Base-by-base conservation (phyloP, 208 protist species). In the Leishmania gerbilli region DNA sequence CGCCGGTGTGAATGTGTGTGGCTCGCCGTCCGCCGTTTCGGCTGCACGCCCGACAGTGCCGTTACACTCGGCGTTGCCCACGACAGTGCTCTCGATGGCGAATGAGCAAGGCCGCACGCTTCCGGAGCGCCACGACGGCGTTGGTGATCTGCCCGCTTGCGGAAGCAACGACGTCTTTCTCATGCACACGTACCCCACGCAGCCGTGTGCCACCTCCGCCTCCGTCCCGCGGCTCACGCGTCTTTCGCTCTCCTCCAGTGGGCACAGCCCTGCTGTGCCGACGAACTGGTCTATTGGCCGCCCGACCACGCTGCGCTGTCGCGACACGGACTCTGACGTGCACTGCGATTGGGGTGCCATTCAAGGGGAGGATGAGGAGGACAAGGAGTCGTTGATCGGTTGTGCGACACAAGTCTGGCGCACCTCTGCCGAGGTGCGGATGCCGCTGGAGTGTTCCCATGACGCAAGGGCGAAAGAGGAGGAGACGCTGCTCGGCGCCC, bases 271-370 rank as follows among this genome's bases (percentile, higher is more conserved):
- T 21, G 78, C 77, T 55, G 64, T 72, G 8, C 58, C n/a, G 21
- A 27, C 34, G 24, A 55, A 71, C 62, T 79, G 76, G 76, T 79
- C 72, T 11, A 79, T 86, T 17, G 82, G 82, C 67, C 82, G 82
- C 27, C 82, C 77, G 24, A 82, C 82, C 1, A 79, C 78, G 55
- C 74, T 86, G 71, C 64, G 64, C 0, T 80, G 64, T 37, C 62
- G 47, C 17, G 77, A 86, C 42, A 40, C 71, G 13, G 56, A 79
- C 27, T 24, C 64, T 34, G 65, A 72, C 6, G 75, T 24, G 40
- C 45, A 53, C n/a, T n/a, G 55, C 42, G 72, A 77, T 65, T 76
- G 49, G 78, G 53, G 34, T 7, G 71, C 74, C 37, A 34, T 42
- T 34, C 68, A 69, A 53, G 72, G 24, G 37, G 69, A 75, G 51